phyloP scores from a whole-genome alignment of 768 basidiomycete genomes.

The Russula sp. region DNA sequence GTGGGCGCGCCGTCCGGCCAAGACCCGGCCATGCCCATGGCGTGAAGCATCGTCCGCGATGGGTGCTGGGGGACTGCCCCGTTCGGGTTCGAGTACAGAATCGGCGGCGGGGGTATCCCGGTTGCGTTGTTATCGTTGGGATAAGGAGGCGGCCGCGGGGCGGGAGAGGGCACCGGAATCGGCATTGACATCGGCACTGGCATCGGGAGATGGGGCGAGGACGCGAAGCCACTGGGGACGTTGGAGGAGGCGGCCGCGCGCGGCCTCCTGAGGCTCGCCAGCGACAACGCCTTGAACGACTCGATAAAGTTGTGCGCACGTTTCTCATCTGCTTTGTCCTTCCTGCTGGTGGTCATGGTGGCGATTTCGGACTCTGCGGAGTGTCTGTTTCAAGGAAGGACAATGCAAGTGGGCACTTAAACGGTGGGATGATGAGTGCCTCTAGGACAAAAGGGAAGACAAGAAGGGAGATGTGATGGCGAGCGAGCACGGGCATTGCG shows the following conservation, averaged over 20 bases:
- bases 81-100: slow-evolving; percentile 25
- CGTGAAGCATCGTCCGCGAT: slow-evolving; percentile 35
- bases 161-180: background rate
- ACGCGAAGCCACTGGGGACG: background rate
- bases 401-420: background rate
- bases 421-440: background rate
- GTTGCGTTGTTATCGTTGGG: slow-evolving; percentile 20
- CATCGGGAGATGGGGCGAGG: slow-evolving; percentile 2
- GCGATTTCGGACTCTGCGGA: background rate
- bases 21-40: slow-evolving; percentile 27
- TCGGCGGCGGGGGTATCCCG: slow-evolving; percentile 25
- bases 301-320: slow-evolving; percentile 28
- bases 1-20: background rate
- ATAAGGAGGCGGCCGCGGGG: background rate
- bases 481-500: background rate
- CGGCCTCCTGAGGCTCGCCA: slow-evolving; percentile 22
- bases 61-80: slow-evolving; percentile 31
- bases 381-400: background rate
- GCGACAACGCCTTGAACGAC: slow-evolving; percentile 30
- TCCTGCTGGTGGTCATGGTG: slow-evolving; percentile 4
- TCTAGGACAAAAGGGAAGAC: background rate
- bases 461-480: background rate
- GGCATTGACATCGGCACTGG: no score
- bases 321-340: slow-evolving; percentile 5
- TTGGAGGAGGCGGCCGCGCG: background rate